Evolutionary conservation across 1,139 yeast species (phyloP).

Genomic region (Candida frijolesensis): DNA sequence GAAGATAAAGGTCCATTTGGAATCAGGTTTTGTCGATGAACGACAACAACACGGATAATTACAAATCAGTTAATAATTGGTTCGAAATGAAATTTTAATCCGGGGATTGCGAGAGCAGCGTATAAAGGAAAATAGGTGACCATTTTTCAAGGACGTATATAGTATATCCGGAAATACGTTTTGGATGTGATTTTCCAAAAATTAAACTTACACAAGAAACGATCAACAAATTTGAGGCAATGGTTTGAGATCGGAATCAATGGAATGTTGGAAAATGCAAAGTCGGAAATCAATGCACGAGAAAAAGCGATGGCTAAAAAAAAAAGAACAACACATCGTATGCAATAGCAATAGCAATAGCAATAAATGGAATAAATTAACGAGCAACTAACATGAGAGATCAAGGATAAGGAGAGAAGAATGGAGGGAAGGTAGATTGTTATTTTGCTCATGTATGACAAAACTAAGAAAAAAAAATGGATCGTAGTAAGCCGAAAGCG

Average conservation of each 20-base stretch:
- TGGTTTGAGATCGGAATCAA: neutral
- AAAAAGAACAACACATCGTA: neutral
- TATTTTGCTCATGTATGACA: neutral
- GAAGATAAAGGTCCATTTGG: neutral
- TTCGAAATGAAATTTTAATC: too few species aligned
- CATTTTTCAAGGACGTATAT: too few species aligned
- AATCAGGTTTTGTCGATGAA: neutral
- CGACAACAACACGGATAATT: neutral
- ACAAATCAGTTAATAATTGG: neutral
- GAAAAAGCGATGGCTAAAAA: neutral
- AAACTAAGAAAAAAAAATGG: neutral
- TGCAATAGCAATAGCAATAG: neutral
- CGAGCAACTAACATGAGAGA: neutral
- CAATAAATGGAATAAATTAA: neutral
- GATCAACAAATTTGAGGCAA: neutral
- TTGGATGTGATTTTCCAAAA: too few species aligned
- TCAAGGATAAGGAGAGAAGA: neutral
- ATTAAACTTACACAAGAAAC: neutral
- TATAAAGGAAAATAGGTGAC: too few species aligned
- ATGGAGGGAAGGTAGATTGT: conserved; percentile 1
- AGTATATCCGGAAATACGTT: too few species aligned
- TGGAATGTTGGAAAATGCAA: neutral
- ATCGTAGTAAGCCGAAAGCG: conserved; percentile 3
- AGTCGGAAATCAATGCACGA: neutral
- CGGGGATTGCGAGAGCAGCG: too few species aligned